A percentile compares a stretch with the other conserved stretches of the same genome.
Conservation (phyloP, 1,284 basidiomycete genomes). For the Puccinia horiana region DNA sequence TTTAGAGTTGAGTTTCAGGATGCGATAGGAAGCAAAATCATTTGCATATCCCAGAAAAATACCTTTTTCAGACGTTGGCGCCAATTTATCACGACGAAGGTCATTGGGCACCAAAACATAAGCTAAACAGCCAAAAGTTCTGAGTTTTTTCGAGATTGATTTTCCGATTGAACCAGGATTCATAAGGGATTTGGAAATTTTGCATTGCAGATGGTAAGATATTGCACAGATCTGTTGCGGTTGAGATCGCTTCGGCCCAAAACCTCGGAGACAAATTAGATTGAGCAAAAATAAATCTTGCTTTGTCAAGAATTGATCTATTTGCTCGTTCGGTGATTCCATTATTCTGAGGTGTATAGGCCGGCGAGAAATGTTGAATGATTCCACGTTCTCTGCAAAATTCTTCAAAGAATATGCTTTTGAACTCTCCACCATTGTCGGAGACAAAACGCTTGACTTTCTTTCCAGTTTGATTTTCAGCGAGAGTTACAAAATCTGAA, state of each 20-base stretch:
- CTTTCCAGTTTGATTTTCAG: neutral
- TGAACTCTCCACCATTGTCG: too few relatives aligned
- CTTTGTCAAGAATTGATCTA: neutral
- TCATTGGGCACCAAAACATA: neutral
- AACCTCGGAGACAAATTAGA: neutral
- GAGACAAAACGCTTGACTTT: neutral
- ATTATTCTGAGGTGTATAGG: conserved; percentile 10
- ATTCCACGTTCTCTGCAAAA: neutral
- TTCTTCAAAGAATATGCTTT: neutral
- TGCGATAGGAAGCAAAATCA: neutral
- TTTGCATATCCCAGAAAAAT: neutral
- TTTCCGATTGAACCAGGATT: neutral
- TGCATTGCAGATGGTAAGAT: neutral
- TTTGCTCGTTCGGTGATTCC: neutral
- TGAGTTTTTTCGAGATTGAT: neutral
- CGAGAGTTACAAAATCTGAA: neutral
- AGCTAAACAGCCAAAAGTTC: neutral
- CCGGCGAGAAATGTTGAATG: neutral
- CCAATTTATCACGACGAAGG: neutral
- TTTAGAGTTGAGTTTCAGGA: neutral
- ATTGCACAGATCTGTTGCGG: neutral
- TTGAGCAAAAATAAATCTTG: neutral
- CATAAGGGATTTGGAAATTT: neutral
- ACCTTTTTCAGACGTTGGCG: neutral
- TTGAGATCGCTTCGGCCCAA: conserved; percentile 10